Percentiles rank a stretch among this genome's conserved stretches.
Evolutionary conservation across 139 green algal species (phyloP).

Genomic region (Eudorina sp.): DNA sequence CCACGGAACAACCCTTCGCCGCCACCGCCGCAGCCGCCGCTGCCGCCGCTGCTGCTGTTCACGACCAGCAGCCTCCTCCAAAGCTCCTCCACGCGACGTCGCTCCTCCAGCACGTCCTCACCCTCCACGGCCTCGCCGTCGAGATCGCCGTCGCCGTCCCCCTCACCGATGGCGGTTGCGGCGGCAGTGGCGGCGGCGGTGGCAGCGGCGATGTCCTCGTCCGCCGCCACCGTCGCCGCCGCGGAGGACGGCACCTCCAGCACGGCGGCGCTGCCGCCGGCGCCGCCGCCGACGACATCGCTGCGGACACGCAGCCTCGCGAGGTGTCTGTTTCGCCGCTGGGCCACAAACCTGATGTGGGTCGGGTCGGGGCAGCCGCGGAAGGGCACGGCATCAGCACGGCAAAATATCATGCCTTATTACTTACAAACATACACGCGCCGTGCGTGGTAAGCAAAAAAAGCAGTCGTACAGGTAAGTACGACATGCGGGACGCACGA

Average conservation of each 20-base stretch:
- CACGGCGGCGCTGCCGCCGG: not conserved
- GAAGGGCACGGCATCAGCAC: no score
- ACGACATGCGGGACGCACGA: no score
- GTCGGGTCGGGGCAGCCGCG: no score
- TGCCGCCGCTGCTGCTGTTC: not conserved
- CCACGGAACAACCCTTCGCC: not conserved
- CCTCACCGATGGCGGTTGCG: not conserved
- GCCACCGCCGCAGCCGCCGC: not conserved
- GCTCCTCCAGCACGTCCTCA: slow-evolving; percentile 23
- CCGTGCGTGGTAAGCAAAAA: no score
- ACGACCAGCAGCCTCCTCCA: not conserved
- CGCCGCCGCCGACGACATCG: no score
- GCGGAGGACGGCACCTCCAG: not conserved
- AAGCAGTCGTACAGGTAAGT: no score
- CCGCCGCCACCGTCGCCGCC: not conserved
- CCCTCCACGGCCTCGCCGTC: not conserved
- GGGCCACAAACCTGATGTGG: not conserved
- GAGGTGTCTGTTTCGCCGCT: not conserved
- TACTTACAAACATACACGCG: no score
- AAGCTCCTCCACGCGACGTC: not conserved
- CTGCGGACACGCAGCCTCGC: no score
- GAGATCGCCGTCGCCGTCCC: not conserved
- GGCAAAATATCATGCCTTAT: no score
- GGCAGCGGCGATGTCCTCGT: not conserved
- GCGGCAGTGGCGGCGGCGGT: not conserved